Evolutionary conservation across 2,329 filamentous ascomycete genomes (phyloP), one percentile per base, ranked within the genome.

Genomic region (Metarhizium anisopliae): DNA sequence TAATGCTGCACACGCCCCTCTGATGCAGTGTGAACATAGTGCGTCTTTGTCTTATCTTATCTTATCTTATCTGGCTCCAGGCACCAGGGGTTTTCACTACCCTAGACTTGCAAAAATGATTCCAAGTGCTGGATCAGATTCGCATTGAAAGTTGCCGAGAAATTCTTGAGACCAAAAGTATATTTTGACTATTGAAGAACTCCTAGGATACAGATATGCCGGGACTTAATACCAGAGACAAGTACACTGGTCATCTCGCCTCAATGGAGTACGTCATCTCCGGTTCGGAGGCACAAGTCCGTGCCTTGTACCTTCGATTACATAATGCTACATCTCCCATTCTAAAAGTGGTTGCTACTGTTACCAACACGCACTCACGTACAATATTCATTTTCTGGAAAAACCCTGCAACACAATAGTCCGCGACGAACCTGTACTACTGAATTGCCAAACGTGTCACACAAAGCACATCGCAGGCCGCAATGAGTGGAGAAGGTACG

Each of bases 401-500:
- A 16, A 16, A 40, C 13, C 14, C 4, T 40, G 38, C 38, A 14
- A 40, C 14, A 5, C 5, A 40, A 40, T 5, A 40, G 13, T 16
- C 8, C 13, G 38, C 35, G 13, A 36, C 35, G 13, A 36, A 36
- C 35, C 35, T 8, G 7, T 8, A 36, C 2, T 36, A 36, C 35
- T 13, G 13, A 13, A 8, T 13, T 36, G 8, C 8, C 13, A 36
- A 36, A 36, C 13, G 35, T 36, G 7, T 36, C 35, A 8, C 35
- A 8, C 13, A 13, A 8, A 13, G n/a, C 25, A 25, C 29, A 52
- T 47, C 16, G 18, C 30, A 10, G 20, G 25, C 20, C 59, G 71
- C 62, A 6, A 75, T 75, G 73, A 74, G 71, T 53, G 73, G 72
- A 30, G 68, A 73, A 13, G 63, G 69, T 47, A 74, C 75, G 3